These are phyloP conservation scores for Pseudohalonectria lignicola DNA, from an alignment of 2,329 filamentous ascomycete species.

Conservation along the genomic window DNA sequence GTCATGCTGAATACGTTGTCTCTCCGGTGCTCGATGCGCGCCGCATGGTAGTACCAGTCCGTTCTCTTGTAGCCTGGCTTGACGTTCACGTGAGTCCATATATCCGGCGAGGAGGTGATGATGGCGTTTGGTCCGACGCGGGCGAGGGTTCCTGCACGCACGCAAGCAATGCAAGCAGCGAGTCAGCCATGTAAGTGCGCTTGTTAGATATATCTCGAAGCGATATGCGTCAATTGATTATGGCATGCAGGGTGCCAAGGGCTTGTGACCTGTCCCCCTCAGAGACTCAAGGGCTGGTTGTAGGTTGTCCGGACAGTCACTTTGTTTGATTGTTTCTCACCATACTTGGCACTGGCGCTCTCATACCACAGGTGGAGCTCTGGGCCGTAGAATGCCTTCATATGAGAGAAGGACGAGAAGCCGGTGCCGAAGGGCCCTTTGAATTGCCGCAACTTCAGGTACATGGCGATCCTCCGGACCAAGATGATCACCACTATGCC, in stretches of 20 bases:
- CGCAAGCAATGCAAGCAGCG: too few relatives aligned
- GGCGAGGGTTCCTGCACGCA: not conserved
- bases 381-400: not conserved
- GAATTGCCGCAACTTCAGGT: not conserved
- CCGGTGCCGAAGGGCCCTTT: not conserved
- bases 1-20: not conserved
- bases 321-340: too few relatives aligned
- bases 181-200: too few relatives aligned
- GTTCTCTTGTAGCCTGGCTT: not conserved
- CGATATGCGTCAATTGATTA: not conserved
- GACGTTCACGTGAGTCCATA: not conserved
- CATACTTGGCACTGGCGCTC: not conserved
- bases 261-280: not conserved
- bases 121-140: not conserved
- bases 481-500: too few relatives aligned
- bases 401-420: not conserved
- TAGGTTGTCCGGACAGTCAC: too few relatives aligned
- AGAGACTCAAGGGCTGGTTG: not conserved
- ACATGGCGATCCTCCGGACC: not conserved
- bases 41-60: not conserved
- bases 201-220: not conserved
- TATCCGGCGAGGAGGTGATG: not conserved
- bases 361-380: not conserved
- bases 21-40: not conserved
- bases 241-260: too few relatives aligned